Evolutionary conservation across 768 basidiomycete genomes (phyloP).

Genomic region (Pholiota microspora): DNA sequence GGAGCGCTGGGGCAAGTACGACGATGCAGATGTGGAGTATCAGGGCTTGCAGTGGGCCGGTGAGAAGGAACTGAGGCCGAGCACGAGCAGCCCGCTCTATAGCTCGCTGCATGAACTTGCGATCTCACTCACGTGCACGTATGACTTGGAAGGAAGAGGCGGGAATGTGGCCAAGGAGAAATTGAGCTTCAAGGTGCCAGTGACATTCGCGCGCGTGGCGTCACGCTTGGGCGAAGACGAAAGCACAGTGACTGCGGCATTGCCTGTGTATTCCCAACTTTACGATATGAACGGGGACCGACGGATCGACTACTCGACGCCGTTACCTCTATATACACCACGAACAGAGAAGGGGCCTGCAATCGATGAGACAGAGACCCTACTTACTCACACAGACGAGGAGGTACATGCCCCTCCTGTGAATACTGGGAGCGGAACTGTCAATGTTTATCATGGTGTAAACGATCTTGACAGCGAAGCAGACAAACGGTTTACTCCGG

Average conservation of each 20-base stretch:
- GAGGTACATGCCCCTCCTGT: not conserved
- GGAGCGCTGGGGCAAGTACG: slow-evolving; percentile 4
- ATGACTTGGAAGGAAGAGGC: slow-evolving; percentile 39
- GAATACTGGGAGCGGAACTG: not conserved
- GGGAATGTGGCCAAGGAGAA: slow-evolving; percentile 27
- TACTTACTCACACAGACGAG: not conserved
- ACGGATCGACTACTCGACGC: slow-evolving; percentile 63
- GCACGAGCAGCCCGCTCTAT: slow-evolving; percentile 53
- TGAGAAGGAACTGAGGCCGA: slow-evolving; percentile 38
- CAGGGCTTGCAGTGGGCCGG: slow-evolving; percentile 38
- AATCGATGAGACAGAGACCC: not conserved
- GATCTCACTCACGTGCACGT: slow-evolving; percentile 55
- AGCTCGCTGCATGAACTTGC: slow-evolving; percentile 51
- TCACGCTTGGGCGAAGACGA: slow-evolving; percentile 19
- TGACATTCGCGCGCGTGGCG: slow-evolving; percentile 46
- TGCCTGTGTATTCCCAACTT: slow-evolving; percentile 79
- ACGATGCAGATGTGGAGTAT: slow-evolving; percentile 20
- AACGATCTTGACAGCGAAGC: slow-evolving; percentile 6
- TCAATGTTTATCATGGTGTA: slow-evolving; percentile 13
- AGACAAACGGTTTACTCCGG: slow-evolving; percentile 11
- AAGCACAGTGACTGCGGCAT: slow-evolving; percentile 20
- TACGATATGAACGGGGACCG: slow-evolving; percentile 73
- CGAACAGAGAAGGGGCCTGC: not conserved
- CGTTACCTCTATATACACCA: slow-evolving; percentile 65
- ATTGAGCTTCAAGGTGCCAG: slow-evolving; percentile 46